Evolutionary conservation across 305 asterid genomes (phyloP), one percentile per base, ranked within the genome.

Genomic region (Solanum hybrid): DNA sequence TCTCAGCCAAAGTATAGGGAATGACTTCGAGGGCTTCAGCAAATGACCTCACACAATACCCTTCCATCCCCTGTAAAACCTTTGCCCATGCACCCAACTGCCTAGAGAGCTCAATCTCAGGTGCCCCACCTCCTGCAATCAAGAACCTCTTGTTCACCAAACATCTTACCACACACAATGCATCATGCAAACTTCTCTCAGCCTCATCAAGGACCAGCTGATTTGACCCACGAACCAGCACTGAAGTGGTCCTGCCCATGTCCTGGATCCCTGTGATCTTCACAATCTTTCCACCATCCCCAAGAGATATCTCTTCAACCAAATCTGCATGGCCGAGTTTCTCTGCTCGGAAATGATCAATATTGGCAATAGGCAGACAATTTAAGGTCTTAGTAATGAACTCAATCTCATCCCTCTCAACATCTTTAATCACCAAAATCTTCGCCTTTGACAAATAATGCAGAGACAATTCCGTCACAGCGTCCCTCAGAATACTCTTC

Each of bases 61-160:
- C 97, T 94, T 96, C 99, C 99, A 96, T 97, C 35, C 99, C 99
- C 90, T 95, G 97, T 90, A 97, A 91, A 92, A 96, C 98, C 93
- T 96, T 96, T 0, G 98, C 97, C 99, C 99, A 97, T 7, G 99
- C 97, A 78, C 99, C 99, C 89, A 97, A 90, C 94, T 96, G 99
- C 78, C 99, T 94, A 4, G 99, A 96, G 29, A 97, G 99, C 94
- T 97, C 99, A 40, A 97, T 96, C 93, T 97, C 99, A 24, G 99
- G 99, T 5, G 99, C 99, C 89, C 99, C 99, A 90, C 99, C 99
- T 71, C 99, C 99, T 36, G 99, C 98, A 94, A 97, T 96, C 94
- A 97, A 93, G 92, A 94, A 97, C 91, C 92, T 95, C 94, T 96
- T 97, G 93, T 94, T 95, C 90, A 97, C 99, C 94, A 97, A 90